These are phyloP conservation scores for Candida jianshihensis DNA, from an alignment of 805 yeast genomes.

Conservation along the genomic window DNA sequence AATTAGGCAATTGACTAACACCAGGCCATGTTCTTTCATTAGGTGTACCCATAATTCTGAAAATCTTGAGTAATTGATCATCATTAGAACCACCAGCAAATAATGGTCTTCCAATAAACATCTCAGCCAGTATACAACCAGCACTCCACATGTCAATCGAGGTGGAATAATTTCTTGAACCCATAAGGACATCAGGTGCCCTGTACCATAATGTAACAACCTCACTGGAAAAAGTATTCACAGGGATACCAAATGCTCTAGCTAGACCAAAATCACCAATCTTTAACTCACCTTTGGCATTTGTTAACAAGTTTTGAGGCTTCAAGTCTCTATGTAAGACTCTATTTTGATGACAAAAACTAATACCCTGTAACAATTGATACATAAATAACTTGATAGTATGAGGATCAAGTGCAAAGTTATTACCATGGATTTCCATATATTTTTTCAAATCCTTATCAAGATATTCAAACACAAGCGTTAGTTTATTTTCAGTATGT, in stretches of 20 bases:
- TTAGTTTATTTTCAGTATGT: conserved; percentile 92
- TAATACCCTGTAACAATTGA: conserved; percentile 84
- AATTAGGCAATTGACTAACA: conserved; percentile 84
- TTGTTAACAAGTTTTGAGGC: conserved; percentile 91
- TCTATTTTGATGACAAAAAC: conserved; percentile 55
- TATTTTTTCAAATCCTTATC: conserved; percentile 90
- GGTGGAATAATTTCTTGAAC: conserved; percentile 92
- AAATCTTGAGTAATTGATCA: conserved; percentile 87
- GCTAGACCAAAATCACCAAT: conserved; percentile 97
- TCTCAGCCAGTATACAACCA: conserved; percentile 96
- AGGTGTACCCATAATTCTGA: conserved; percentile 94
- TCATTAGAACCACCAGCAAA: conserved; percentile 96
- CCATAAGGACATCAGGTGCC: conserved; percentile 93
- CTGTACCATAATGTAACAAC: conserved; percentile 98
- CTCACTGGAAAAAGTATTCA: conserved; percentile 94
- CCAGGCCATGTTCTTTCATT: conserved; percentile 97
- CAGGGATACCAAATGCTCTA: conserved; percentile 96
- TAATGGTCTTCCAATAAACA: conserved; percentile 96
- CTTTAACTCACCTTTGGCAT: conserved; percentile 83
- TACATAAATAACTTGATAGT: conserved; percentile 88
- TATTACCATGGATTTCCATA: conserved; percentile 85
- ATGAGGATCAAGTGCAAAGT: conserved; percentile 84
- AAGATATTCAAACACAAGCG: conserved; percentile 88
- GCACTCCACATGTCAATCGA: conserved; percentile 99
- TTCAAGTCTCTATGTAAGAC: conserved; percentile 75